Conservation (phyloP, 345 rosid genomes). For the Acer yangbiense region DNA sequence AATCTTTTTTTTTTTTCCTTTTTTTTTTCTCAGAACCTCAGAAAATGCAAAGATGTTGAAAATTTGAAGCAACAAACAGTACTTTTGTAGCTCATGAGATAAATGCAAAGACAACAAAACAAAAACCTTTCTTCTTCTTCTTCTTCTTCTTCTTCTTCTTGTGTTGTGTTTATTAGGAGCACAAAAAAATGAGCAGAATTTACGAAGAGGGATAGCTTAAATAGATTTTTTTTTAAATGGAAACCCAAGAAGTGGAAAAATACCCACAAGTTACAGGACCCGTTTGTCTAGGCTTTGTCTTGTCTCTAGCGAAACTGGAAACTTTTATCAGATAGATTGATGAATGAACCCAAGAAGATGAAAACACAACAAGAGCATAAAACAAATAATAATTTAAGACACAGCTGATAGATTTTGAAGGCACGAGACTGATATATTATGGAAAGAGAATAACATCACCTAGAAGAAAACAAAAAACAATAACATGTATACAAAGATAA, state of each 20-base stretch:
- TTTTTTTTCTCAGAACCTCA: slow-evolving; percentile 17
- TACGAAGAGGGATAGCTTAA: slow-evolving; percentile 17
- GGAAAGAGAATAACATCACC: slow-evolving; percentile 40
- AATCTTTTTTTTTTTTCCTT: background rate
- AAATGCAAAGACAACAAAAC: slow-evolving; percentile 36
- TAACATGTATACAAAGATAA: slow-evolving; percentile 60
- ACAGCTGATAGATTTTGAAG: slow-evolving; percentile 25
- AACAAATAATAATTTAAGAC: slow-evolving; percentile 13
- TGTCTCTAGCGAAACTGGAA: slow-evolving; percentile 52
- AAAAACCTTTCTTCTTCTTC: slow-evolving; percentile 7
- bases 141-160: slow-evolving; percentile 16
- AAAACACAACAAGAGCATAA: slow-evolving; percentile 35
- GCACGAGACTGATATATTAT: slow-evolving; percentile 20
- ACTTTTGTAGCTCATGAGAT: slow-evolving; percentile 25
- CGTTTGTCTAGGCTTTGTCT: slow-evolving; percentile 34
- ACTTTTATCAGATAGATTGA: slow-evolving; percentile 3
- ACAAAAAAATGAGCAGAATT: slow-evolving; percentile 22
- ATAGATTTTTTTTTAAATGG: background rate
- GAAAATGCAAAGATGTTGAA: slow-evolving; percentile 18
- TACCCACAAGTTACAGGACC: slow-evolving; percentile 61
- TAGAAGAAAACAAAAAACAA: slow-evolving; percentile 43
- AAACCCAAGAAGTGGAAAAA: slow-evolving; percentile 31
- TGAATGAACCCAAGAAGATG: slow-evolving; percentile 59
- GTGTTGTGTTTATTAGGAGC: slow-evolving; percentile 37
- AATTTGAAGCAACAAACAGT: slow-evolving; percentile 27